phyloP scores from a whole-genome alignment of 2,329 filamentous ascomycete species.

The Ophiostoma angusticollis region DNA sequence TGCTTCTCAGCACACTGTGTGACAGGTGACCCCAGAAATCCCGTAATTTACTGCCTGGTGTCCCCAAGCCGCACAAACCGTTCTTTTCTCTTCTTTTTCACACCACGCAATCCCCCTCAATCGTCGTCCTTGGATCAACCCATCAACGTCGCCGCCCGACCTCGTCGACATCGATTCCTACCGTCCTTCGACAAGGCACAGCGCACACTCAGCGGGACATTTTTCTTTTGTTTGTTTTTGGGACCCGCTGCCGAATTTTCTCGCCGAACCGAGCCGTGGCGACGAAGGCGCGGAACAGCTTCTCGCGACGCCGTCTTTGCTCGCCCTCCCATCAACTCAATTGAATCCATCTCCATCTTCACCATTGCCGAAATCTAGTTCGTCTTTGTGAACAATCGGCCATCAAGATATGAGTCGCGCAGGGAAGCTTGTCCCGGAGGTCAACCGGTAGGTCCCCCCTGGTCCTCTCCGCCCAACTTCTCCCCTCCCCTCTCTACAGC shows the following conservation, averaged over 20 bases:
- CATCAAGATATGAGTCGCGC: constrained; percentile 85
- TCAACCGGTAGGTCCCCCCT: constrained; percentile 63
- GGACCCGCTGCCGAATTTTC: no score
- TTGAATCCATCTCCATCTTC: no score
- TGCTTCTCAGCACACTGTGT: no score
- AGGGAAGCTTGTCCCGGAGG: constrained; percentile 97
- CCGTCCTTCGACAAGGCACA: neutral
- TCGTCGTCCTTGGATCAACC: neutral
- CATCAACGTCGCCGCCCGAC: neutral
- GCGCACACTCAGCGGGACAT: no score
- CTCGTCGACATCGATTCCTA: neutral
- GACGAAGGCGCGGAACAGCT: no score
- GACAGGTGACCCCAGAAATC: no score
- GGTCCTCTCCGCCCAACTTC: neutral
- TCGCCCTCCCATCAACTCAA: no score
- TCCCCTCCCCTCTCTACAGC: no score
- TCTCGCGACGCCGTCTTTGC: no score
- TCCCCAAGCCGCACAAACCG: constrained; percentile 8
- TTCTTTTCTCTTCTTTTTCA: constrained; percentile 3
- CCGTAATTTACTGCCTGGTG: constrained; percentile 2
- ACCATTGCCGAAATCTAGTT: neutral
- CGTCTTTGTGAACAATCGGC: constrained; percentile 9
- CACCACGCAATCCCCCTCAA: constrained; percentile 1
- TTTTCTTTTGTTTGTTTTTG: neutral
- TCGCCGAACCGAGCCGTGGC: no score